Evolutionary conservation across 2,329 filamentous ascomycete genomes (phyloP).

Genomic region (Alternaria metachromatica): DNA sequence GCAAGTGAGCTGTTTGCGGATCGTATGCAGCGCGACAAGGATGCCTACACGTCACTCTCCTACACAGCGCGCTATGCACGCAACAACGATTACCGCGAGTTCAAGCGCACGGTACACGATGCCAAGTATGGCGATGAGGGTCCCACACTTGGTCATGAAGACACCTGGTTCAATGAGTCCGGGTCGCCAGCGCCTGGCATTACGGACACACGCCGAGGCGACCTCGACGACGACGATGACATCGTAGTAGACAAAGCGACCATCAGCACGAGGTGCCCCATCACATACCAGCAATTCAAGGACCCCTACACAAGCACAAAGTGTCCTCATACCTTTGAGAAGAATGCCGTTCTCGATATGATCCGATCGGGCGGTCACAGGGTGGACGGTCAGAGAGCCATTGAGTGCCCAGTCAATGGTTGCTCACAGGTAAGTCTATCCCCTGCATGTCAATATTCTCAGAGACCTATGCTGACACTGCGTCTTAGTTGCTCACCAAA

Average conservation of each 20-base stretch:
- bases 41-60: slow-evolving; percentile 51
- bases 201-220: slow-evolving; percentile 43
- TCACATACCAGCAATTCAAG: slow-evolving; percentile 69
- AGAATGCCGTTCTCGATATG: slow-evolving; percentile 65
- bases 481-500: slow-evolving; percentile 37
- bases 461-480: slow-evolving; percentile 2
- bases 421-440: slow-evolving; percentile 58
- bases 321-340: slow-evolving; percentile 78
- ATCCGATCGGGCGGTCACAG: slow-evolving; percentile 40
- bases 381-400: slow-evolving; percentile 33
- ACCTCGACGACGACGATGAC: slow-evolving; percentile 66
- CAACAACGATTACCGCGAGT: slow-evolving; percentile 67
- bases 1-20: slow-evolving; percentile 47
- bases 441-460: background rate
- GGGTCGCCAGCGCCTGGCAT: slow-evolving; percentile 53
- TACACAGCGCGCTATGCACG: slow-evolving; percentile 59
- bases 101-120: slow-evolving; percentile 68
- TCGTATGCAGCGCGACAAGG: slow-evolving; percentile 50
- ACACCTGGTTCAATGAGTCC: slow-evolving; percentile 68
- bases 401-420: slow-evolving; percentile 70
- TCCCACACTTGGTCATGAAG: slow-evolving; percentile 61
- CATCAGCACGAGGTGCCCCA: slow-evolving; percentile 71
- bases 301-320: slow-evolving; percentile 71
- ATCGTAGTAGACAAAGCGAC: slow-evolving; percentile 69
- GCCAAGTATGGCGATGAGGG: slow-evolving; percentile 62